Evolutionary conservation across 495 filamentous ascomycete genomes (phyloP).

Genomic region (Filosporella fistucella): DNA sequence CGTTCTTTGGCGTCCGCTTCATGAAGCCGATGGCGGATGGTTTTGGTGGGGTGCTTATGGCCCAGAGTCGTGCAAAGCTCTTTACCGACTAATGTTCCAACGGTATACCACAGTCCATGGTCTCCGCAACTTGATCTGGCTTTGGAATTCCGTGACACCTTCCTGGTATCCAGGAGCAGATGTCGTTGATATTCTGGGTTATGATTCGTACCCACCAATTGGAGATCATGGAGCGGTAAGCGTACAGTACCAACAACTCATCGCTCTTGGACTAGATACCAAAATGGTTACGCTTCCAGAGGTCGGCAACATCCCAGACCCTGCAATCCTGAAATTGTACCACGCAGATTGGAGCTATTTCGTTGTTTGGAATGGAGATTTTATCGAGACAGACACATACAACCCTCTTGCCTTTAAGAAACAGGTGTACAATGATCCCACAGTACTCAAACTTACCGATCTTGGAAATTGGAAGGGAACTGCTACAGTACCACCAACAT

Average conservation of each 20-base stretch:
- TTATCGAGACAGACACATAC: constrained; percentile 30
- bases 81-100: constrained; percentile 36
- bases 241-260: constrained; percentile 37
- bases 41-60: constrained; percentile 51
- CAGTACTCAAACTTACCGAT: constrained; percentile 3
- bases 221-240: constrained; percentile 26
- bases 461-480: constrained; percentile 9
- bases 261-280: constrained; percentile 35
- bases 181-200: constrained; percentile 31
- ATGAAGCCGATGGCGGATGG: constrained; percentile 46
- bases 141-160: constrained; percentile 40
- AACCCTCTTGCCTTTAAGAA: constrained; percentile 32
- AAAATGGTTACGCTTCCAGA: constrained; percentile 43
- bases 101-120: constrained; percentile 34
- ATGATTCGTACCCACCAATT: constrained; percentile 8
- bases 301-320: constrained; percentile 39
- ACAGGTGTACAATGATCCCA: constrained; percentile 14
- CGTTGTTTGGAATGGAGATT: constrained; percentile 36
- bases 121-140: constrained; percentile 42
- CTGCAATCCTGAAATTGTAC: constrained; percentile 34
- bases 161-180: constrained; percentile 43
- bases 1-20: constrained; percentile 39
- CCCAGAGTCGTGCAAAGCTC: constrained; percentile 35
- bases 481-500: neutral
- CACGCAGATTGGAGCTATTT: constrained; percentile 43